Evolutionary conservation across 768 basidiomycete species (phyloP), one percentile per base, ranked within the genome.

Genomic region (Pleurotus tuoliensis): DNA sequence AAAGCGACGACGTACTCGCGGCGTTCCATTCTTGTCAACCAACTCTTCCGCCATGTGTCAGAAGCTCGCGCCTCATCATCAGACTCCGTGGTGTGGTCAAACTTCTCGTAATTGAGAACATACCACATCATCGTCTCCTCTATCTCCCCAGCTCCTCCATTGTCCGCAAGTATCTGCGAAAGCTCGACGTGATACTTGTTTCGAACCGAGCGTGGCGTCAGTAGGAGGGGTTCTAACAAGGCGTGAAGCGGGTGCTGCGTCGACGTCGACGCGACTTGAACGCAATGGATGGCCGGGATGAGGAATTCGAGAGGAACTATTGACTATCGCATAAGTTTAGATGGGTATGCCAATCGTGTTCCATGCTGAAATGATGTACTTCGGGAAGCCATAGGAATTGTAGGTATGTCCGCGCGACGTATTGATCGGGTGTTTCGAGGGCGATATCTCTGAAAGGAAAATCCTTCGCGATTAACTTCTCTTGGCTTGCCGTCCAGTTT

Each of bases 101-200:
- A 70, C 63, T 80, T 84, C 67, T 89, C 89, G 64, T 87, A 78
- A 56, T 76, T 76, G 40, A 88, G 70, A 0, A 82, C 78, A 57
- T 81, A 90, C 88, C 88, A 91, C 83, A 90, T 87, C 77, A 88
- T 84, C 0, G 74, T 77, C 57, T 90, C 89, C 59, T 90, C 88
- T 34, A 78, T 71, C 59, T 83, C 83, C 2, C 81, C 87, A 2
- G 76, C 81, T 1, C 83, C 86, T 8, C 82, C 84, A 0, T 79
- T 82, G 45, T 84, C 77, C 0, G 69, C 67, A 2, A 92, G 75
- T 6, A 90, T 79, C 56, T 78, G 74, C 0, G 82, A 76, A 0
- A 92, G 76, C n/a, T 86, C 83, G 0, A 70, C 68, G 61, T 83
- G 82, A 59, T 88, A 91, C 66, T 90, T 91, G 27, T 77, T 73